Percentiles rank a stretch among this genome's conserved stretches.
Evolutionary conservation across 1,284 basidiomycete species (phyloP).

Genomic region (Ustilago crameri): DNA sequence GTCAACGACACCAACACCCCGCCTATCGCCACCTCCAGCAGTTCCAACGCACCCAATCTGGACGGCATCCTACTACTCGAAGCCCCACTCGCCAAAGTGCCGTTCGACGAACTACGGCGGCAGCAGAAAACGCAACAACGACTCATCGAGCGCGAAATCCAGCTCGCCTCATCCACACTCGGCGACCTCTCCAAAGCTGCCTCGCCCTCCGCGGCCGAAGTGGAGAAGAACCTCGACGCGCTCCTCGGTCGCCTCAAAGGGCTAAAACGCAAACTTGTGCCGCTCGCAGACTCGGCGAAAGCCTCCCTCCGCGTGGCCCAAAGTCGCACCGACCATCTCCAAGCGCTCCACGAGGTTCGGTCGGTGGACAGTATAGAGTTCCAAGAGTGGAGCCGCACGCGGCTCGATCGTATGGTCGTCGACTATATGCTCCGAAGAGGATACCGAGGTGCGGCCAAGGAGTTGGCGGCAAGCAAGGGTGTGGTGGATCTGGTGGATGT

Average conservation of each 20-base stretch:
- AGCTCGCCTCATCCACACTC: constrained; percentile 30
- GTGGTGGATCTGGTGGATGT: constrained; percentile 73
- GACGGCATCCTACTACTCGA: constrained; percentile 87
- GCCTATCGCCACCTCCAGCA: background rate
- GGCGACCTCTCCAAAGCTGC: constrained; percentile 7
- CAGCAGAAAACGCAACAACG: constrained; percentile 62
- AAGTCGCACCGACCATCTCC: constrained; percentile 48
- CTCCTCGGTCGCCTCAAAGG: constrained; percentile 81
- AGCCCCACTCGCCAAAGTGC: constrained; percentile 82
- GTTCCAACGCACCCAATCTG: constrained; percentile 42
- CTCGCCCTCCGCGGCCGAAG: constrained; percentile 9
- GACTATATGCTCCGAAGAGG: constrained; percentile 87
- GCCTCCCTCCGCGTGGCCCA: constrained; percentile 38
- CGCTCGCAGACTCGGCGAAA: constrained; percentile 27
- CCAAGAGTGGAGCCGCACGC: constrained; percentile 76
- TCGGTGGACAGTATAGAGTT: constrained; percentile 33
- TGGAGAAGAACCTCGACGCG: constrained; percentile 74
- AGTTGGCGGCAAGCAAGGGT: constrained; percentile 32
- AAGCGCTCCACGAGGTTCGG: constrained; percentile 36
- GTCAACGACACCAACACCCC: background rate
- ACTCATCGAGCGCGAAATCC: constrained; percentile 51
- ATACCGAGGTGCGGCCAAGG: constrained; percentile 34
- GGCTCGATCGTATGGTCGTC: constrained; percentile 88
- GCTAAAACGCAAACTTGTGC: constrained; percentile 80
- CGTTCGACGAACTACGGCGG: constrained; percentile 64